A percentile compares a stretch with the other conserved stretches of the same genome.
Conservation (phyloP, 1,139 yeast species). For the Lodderomyces margitis region DNA sequence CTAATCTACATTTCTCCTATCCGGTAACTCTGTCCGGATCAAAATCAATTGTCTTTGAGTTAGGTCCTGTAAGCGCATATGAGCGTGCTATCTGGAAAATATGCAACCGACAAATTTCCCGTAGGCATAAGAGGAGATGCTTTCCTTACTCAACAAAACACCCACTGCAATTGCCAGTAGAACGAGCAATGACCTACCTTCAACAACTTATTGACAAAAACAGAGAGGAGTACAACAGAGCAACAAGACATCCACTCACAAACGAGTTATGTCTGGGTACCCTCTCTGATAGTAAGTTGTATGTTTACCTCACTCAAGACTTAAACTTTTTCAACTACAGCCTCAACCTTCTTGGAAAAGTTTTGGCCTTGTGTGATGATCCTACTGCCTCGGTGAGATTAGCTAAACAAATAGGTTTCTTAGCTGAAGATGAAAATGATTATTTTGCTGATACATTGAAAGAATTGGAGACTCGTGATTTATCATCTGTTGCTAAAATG, state of each 20-base stretch:
- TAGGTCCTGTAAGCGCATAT: background rate
- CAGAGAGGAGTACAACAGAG: conserved; percentile 13
- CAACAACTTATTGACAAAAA: conserved; percentile 1
- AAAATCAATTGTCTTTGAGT: too few species aligned
- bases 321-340: conserved; percentile 46
- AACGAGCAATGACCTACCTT: background rate
- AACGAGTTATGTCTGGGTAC: conserved; percentile 47
- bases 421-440: conserved; percentile 47
- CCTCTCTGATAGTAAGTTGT: conserved; percentile 39
- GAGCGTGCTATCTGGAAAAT: background rate
- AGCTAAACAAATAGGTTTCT: conserved; percentile 52
- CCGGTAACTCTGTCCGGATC: too few species aligned
- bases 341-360: conserved; percentile 42
- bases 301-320: conserved; percentile 49
- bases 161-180: background rate
- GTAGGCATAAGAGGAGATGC: background rate
- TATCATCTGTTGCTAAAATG: conserved; percentile 14
- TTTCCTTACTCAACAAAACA: background rate
- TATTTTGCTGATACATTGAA: conserved; percentile 40
- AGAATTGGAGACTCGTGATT: conserved; percentile 21
- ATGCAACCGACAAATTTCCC: background rate
- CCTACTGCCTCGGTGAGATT: conserved; percentile 33
- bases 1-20: too few species aligned
- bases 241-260: conserved; percentile 45
- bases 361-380: conserved; percentile 44